A percentile compares a stretch with the other conserved stretches of the same genome.
Conservation (phyloP, 2,329 filamentous ascomycete species). For the Penicillium sp. region DNA sequence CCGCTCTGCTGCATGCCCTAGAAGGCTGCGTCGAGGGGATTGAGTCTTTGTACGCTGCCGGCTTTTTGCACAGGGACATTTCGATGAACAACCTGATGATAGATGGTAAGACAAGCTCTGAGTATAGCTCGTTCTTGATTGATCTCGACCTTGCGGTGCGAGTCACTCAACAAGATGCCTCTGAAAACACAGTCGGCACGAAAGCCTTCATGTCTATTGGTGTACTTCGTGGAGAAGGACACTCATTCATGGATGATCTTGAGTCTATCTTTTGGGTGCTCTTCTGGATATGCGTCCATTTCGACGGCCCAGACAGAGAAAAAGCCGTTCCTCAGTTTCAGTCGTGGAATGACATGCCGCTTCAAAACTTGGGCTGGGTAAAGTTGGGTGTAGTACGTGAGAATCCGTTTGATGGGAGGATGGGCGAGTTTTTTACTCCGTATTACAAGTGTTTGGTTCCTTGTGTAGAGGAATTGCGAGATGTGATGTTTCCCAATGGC, state of each 20-base stretch:
- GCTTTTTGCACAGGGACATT: no score
- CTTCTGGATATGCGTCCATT: conserved; percentile 45
- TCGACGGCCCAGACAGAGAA: conserved; percentile 19
- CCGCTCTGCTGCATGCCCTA: conserved; percentile 14
- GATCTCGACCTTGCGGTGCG: no score
- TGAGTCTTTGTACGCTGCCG: no score
- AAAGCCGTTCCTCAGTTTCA: conserved; percentile 6
- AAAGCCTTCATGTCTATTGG: conserved; percentile 36
- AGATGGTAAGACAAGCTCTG: no score
- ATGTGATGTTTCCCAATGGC: conserved; percentile 14
- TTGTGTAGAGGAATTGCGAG: conserved; percentile 18
- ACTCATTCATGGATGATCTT: conserved; percentile 44
- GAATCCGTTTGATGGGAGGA: background rate
- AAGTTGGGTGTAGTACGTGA: no score
- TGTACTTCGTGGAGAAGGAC: conserved; percentile 35
- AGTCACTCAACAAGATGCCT: no score
- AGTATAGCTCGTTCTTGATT: no score
- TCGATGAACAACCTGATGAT: no score
- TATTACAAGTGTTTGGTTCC: conserved; percentile 16
- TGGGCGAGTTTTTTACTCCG: conserved; percentile 16
- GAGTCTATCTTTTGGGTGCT: conserved; percentile 48
- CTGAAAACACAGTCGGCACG: no score
- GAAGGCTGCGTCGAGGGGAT: background rate
- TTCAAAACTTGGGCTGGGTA: no score
- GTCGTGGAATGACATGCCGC: no score